Conservation (phyloP, 768 basidiomycete genomes). For the Ramaria rubella region DNA sequence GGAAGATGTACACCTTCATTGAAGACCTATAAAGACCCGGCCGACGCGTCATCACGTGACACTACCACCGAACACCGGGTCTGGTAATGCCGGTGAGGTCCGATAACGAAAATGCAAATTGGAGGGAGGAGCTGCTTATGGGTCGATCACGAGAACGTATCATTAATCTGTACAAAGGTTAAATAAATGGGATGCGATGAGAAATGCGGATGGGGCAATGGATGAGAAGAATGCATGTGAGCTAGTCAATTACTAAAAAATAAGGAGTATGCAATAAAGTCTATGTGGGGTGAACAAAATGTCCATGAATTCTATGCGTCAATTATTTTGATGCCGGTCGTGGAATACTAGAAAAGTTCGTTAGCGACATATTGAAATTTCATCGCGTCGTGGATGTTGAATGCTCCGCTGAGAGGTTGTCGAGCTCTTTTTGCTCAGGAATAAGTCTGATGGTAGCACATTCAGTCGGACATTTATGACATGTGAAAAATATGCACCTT, state of each 20-base stretch:
- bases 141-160: too few species aligned
- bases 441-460: neutral
- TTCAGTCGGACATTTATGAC: neutral
- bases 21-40: neutral
- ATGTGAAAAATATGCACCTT: conserved; percentile 1
- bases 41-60: neutral
- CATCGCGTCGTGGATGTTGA: neutral
- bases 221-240: too few species aligned
- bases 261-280: neutral
- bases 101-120: too few species aligned
- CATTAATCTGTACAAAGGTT: too few species aligned
- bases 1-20: too few species aligned
- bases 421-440: neutral
- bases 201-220: too few species aligned
- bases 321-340: too few species aligned
- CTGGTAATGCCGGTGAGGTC: too few species aligned
- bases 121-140: too few species aligned
- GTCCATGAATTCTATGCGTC: neutral
- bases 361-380: neutral
- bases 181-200: too few species aligned
- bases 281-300: neutral
- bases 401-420: neutral
- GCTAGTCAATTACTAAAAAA: neutral
- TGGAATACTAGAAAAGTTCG: neutral
- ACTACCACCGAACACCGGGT: neutral